Evolutionary conservation across 2,329 filamentous ascomycete genomes (phyloP).

Genomic region (Capronia epimyces): DNA sequence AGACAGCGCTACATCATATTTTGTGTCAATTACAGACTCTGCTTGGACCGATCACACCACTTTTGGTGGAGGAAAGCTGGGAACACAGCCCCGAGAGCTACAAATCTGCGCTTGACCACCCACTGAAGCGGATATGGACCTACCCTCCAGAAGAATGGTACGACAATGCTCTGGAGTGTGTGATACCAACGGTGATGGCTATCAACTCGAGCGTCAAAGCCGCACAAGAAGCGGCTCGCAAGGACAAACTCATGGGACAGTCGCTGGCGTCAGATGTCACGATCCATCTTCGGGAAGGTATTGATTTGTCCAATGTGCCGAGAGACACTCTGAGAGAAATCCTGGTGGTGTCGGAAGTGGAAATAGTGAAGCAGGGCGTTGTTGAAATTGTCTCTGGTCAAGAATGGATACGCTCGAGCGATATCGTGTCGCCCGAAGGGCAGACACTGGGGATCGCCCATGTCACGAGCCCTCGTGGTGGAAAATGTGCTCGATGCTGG

Average conservation of each 20-base stretch:
- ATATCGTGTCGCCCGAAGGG: slow-evolving; percentile 12
- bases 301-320: slow-evolving; percentile 15
- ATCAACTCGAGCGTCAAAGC: slow-evolving; percentile 65
- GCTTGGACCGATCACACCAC: slow-evolving; percentile 72
- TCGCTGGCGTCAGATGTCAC: slow-evolving; percentile 70
- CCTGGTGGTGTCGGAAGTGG: slow-evolving; percentile 20
- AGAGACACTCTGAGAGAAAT: slow-evolving; percentile 23
- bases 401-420: slow-evolving; percentile 13
- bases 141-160: slow-evolving; percentile 33
- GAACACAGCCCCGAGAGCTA: slow-evolving; percentile 65
- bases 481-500: slow-evolving; percentile 88
- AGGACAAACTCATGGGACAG: slow-evolving; percentile 67
- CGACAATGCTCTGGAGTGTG: slow-evolving; percentile 4
- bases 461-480: slow-evolving; percentile 14
- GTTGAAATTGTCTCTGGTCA: background rate
- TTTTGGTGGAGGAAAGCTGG: slow-evolving; percentile 86
- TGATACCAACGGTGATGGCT: slow-evolving; percentile 39
- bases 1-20: slow-evolving; percentile 56
- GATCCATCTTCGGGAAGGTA: slow-evolving; percentile 9
- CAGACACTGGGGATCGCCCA: slow-evolving; percentile 8
- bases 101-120: slow-evolving; percentile 45
- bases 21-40: slow-evolving; percentile 69
- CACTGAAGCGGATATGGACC: slow-evolving; percentile 39
- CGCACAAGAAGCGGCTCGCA: slow-evolving; percentile 64
- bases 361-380: slow-evolving; percentile 1